These are phyloP conservation scores for Fonsecaea pedrosoi DNA, from an alignment of 2,329 filamentous ascomycete genomes.

Conservation along the genomic window DNA sequence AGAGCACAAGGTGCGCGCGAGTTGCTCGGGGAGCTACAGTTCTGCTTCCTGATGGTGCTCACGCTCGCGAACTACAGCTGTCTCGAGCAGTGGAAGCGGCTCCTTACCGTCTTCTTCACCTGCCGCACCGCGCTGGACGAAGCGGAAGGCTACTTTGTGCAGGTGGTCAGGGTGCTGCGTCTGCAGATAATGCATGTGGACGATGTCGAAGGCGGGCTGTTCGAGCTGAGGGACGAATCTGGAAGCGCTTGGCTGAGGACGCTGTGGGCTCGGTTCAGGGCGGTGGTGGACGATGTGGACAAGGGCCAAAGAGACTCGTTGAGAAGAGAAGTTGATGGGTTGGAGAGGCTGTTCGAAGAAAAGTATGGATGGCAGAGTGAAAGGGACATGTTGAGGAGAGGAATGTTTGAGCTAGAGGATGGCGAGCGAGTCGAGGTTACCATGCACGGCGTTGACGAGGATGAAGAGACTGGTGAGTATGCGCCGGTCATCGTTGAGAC, in stretches of 20 bases:
- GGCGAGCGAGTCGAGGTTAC: conserved; percentile 69
- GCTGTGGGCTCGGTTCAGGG: conserved; percentile 61
- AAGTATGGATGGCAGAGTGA: conserved; percentile 65
- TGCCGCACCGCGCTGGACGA: conserved; percentile 59
- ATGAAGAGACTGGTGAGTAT: conserved; percentile 70
- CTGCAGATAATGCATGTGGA: conserved; percentile 63
- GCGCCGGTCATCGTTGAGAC: conserved; percentile 66
- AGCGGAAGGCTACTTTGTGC: conserved; percentile 59
- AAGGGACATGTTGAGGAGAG: conserved; percentile 60
- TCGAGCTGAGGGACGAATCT: conserved; percentile 61
- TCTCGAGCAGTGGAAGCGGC: conserved; percentile 69
- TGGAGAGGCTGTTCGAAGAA: conserved; percentile 61
- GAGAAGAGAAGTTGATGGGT: conserved; percentile 60
- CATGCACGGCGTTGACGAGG: conserved; percentile 60
- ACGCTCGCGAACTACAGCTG: conserved; percentile 71
- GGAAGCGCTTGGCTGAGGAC: conserved; percentile 60
- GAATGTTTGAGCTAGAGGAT: conserved; percentile 67
- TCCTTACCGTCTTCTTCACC: conserved; percentile 64
- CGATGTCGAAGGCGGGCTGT: conserved; percentile 66
- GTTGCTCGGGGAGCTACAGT: conserved; percentile 66
- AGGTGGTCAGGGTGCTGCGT: conserved; percentile 57
- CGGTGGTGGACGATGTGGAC: conserved; percentile 54
- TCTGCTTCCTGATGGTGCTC: conserved; percentile 67
- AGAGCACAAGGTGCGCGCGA: conserved; percentile 46
- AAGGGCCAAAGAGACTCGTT: conserved; percentile 48